These are phyloP conservation scores for Saccharata proteae DNA, from an alignment of 2,329 filamentous ascomycete species.

Conservation along the genomic window DNA sequence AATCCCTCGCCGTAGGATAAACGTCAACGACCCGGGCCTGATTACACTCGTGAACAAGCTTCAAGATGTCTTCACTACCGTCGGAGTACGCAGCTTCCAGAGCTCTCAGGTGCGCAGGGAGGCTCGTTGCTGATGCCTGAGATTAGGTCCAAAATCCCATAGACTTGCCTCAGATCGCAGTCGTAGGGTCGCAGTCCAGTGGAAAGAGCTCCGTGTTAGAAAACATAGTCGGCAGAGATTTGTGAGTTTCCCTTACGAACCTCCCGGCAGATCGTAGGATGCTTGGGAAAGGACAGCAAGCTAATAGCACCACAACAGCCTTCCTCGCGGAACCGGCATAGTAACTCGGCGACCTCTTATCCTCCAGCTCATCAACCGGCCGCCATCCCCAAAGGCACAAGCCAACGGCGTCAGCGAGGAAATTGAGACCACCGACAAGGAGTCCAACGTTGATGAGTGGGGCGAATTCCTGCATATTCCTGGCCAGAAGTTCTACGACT, in stretches of 20 bases:
- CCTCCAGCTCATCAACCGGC: constrained; percentile 92
- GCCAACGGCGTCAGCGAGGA: constrained; percentile 60
- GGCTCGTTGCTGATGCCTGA: constrained; percentile 19
- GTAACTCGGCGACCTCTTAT: constrained; percentile 92
- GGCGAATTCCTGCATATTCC: constrained; percentile 97
- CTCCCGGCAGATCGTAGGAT: constrained; percentile 6
- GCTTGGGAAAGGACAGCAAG: constrained; percentile 1
- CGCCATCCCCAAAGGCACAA: constrained; percentile 46
- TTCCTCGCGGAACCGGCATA: constrained; percentile 95
- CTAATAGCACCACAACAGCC: constrained; percentile 38
- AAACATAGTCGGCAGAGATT: constrained; percentile 97
- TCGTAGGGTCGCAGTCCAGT: constrained; percentile 96
- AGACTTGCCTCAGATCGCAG: constrained; percentile 94
- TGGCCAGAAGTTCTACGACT: constrained; percentile 94
- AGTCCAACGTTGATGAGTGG: constrained; percentile 91
- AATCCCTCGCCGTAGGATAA: constrained; percentile 42
- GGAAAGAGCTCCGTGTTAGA: constrained; percentile 98
- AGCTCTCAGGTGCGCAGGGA: constrained; percentile 1
- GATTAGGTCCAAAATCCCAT: constrained; percentile 89
- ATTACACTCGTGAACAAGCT: constrained; percentile 93
- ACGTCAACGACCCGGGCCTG: constrained; percentile 57
- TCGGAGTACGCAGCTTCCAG: constrained; percentile 51
- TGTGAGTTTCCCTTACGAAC: constrained; percentile 49
- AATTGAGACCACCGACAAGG: constrained; percentile 62
- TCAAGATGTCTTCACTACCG: constrained; percentile 97